Base-by-base conservation (phyloP, 169 alveolate genomes). In the Plasmodium reichenowi region DNA sequence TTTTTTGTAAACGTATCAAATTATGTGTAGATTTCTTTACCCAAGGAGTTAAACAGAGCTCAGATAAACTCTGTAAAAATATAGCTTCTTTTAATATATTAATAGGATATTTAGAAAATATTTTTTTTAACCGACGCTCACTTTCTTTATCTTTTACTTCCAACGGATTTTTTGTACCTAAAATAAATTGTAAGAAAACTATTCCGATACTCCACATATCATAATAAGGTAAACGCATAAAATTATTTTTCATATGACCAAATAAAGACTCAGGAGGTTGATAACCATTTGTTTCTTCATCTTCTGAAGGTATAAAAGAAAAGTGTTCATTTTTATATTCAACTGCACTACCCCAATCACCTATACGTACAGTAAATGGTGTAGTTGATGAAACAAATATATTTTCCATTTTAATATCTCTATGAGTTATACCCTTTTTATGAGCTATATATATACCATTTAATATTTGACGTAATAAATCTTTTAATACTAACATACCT, bases 291-390 rank as follows among this genome's bases (percentile, higher is more conserved):
- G 91, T 83, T 48, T 83, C 91, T 83, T 83, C 91, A 56, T 83
- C 48, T 6, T 68, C 66, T 17, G 83, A 45, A 29, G 85, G 85
- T 10, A 56, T 52, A 68, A 38, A 83, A 24, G 70, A 68, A 83
- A 68, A 68, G 1, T 54, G 43, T 2, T 67, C 74, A 68, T 68
- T 83, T 3, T 15, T 12, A 68, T 20, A 83, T 48, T 83, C 71
- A 13, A 83, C 85, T 2, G 91, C 91, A 83, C 91, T 83, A 43
- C 91, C 91, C 91, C 91, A 83, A 48, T 83, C 91, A 24, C 91
- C 91, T 17, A 83, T 48, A 15, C 91, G 91, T 54, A 83, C 91
- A 17, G 91, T 68, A 24, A 68, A 83, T 0, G 91, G 91, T 13
- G 91, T 83, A 32, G 43, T 83, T 47, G 91, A 20, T 0, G 91